Percentiles rank a stretch among this genome's conserved stretches.
Conservation (phyloP, 768 basidiomycete species). For the Hypholoma sublateritium region DNA sequence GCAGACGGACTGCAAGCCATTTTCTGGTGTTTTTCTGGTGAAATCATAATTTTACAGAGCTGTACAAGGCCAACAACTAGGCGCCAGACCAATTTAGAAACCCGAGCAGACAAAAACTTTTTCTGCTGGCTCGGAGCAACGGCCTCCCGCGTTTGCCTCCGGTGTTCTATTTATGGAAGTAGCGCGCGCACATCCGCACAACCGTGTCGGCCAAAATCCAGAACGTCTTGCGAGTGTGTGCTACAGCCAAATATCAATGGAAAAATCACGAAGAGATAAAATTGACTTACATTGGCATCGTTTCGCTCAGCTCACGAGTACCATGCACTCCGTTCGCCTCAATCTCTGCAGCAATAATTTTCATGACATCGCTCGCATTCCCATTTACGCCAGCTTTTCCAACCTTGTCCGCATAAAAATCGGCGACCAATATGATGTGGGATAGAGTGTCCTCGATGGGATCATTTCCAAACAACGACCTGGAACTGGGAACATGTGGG, state of each 20-base stretch:
- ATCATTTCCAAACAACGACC: constrained; percentile 26
- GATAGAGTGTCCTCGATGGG: constrained; percentile 39
- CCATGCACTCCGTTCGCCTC: constrained; percentile 60
- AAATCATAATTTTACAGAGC: constrained; percentile 13
- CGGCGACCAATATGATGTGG: constrained; percentile 40
- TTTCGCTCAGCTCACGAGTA: constrained; percentile 23
- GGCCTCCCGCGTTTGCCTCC: constrained; percentile 27
- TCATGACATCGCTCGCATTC: constrained; percentile 57
- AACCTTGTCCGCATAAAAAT: constrained; percentile 59
- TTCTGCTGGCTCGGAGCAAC: constrained; percentile 42
- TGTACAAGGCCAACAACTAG: constrained; percentile 17
- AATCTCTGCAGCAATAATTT: constrained; percentile 57
- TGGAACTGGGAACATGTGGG: constrained; percentile 25
- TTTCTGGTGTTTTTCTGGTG: constrained; percentile 8
- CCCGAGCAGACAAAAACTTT: constrained; percentile 39
- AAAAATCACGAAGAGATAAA: constrained; percentile 16
- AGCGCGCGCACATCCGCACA: constrained; percentile 54
- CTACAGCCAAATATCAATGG: constrained; percentile 31
- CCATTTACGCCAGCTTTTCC: constrained; percentile 31
- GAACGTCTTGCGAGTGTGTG: constrained; percentile 43
- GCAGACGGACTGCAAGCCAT: constrained; percentile 6
- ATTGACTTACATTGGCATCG: constrained; percentile 48
- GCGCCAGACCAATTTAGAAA: constrained; percentile 20
- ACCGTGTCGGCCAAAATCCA: constrained; percentile 57
- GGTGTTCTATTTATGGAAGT: constrained; percentile 38